Evolutionary conservation across 768 basidiomycete genomes (phyloP).

Genomic region (Russula sp.): DNA sequence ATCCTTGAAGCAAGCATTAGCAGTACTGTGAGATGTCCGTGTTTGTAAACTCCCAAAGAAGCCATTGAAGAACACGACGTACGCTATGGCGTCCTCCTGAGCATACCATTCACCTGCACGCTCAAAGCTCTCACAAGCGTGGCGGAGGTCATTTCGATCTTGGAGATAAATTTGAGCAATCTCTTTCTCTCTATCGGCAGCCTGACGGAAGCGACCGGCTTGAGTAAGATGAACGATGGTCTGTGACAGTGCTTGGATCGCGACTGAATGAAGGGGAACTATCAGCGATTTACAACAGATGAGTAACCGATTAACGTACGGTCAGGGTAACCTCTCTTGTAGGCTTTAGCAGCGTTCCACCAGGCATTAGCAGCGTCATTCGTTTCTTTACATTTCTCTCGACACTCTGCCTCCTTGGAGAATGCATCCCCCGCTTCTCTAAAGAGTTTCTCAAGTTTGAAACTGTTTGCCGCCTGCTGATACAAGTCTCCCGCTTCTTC

Average conservation of each 20-base stretch:
- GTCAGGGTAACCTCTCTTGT: conserved; percentile 82
- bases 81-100: conserved; percentile 97
- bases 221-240: conserved; percentile 80
- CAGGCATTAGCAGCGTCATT: conserved; percentile 98
- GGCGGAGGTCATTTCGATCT: conserved; percentile 68
- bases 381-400: conserved; percentile 77
- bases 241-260: conserved; percentile 78
- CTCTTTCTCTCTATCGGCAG: conserved; percentile 96
- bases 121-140: conserved; percentile 87
- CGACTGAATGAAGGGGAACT: conserved; percentile 47
- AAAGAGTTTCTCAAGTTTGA: conserved; percentile 88
- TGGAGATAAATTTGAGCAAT: conserved; percentile 92
- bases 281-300: neutral
- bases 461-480: conserved; percentile 89
- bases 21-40: conserved; percentile 58
- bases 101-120: conserved; percentile 95
- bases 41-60: neutral
- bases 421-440: conserved; percentile 91
- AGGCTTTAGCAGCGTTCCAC: conserved; percentile 97
- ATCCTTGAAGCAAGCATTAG: conserved; percentile 93
- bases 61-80: conserved; percentile 31
- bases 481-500: conserved; percentile 97
- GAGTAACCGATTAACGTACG: conserved; percentile 42
- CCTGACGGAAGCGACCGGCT: conserved; percentile 90
- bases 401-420: conserved; percentile 89